Evolutionary conservation across 176 grass and related monocot genomes (phyloP).

Genomic region (Alloteropsis semialata): DNA sequence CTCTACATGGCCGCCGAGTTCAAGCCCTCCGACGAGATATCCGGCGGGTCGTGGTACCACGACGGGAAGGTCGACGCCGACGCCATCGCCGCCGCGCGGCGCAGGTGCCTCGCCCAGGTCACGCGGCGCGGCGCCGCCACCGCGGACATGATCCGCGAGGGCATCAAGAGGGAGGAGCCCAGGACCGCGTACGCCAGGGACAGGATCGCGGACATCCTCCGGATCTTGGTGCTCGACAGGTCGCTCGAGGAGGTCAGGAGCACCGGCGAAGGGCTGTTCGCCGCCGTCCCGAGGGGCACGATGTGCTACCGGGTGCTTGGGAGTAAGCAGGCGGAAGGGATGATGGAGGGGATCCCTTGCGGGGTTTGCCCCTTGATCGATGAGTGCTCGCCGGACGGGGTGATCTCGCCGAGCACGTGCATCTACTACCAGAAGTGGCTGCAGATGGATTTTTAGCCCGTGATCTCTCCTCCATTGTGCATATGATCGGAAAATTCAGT

Average conservation of each 20-base stretch:
- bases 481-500: neutral
- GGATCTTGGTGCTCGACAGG: constrained; percentile 57
- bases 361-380: constrained; percentile 62
- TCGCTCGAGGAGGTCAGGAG: constrained; percentile 63
- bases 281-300: constrained; percentile 20
- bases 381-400: constrained; percentile 60
- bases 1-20: constrained; percentile 61
- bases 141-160: constrained; percentile 32
- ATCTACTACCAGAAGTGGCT: constrained; percentile 67
- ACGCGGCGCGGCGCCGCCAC: constrained; percentile 36
- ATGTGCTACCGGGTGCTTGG: constrained; percentile 42
- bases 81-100: constrained; percentile 40
- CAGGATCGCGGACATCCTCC: constrained; percentile 45
- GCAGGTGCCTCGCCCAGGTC: constrained; percentile 49
- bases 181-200: constrained; percentile 2
- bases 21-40: constrained; percentile 48
- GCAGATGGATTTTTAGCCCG: constrained; percentile 58
- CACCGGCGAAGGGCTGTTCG: constrained; percentile 50
- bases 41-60: constrained; percentile 62
- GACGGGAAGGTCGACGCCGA: constrained; percentile 44
- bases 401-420: constrained; percentile 60
- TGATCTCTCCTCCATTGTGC: neutral
- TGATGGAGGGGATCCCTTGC: constrained; percentile 56
- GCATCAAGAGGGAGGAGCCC: constrained; percentile 23
- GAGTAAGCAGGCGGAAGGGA: constrained; percentile 8